Base-by-base conservation (phyloP, 2,329 filamentous ascomycete species). In the Epicoccum nigrum region DNA sequence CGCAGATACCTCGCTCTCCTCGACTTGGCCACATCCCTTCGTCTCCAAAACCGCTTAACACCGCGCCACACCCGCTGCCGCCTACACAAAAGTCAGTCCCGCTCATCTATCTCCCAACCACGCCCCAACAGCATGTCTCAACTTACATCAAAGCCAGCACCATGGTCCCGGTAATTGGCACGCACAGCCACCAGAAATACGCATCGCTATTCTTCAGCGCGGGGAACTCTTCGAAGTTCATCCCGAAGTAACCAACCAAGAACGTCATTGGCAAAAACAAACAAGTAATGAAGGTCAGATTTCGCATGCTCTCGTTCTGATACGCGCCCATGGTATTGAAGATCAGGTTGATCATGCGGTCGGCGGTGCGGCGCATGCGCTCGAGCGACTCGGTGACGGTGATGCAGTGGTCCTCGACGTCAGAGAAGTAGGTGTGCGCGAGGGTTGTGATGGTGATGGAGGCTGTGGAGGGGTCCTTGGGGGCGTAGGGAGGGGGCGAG, bases 271-370 rank as follows among this genome's bases (percentile, higher is more conserved):
- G 92, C 13, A 96, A 76, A 72, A 96, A 96, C 67, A 96, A 86
- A 54, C 95, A 93, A 6, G 92, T 96, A 17, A 93, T 90, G 17
- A 89, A 79, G 0, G 90, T 94, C 34, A 97, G 80, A 68, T 93
- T 89, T 74, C 90, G 92, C 89, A 96, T 95, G 56, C 85, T 90
- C 73, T 95, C 90, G 71, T 96, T 96, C 68, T 96, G 92, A 51
- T 86, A 86, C 2, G 91, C 88, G 40, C 89, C 86, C 52, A 96
- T 92, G 11, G 89, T 94, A 74, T 96, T 96, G 80, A 96, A 96
- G 52, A 96, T 96, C 30, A 96, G 79, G 59, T 89, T 88, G 61
- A 94, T 94, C 77, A 96, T 86, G 67, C 92, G 90, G 65, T 81
- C 78, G 3, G 82, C 79, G 13, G 87, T 85, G 51, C 86, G 82